These are phyloP conservation scores for Penicillium decumbens DNA, from an alignment of 2,329 filamentous ascomycete species.

Conservation along the genomic window DNA sequence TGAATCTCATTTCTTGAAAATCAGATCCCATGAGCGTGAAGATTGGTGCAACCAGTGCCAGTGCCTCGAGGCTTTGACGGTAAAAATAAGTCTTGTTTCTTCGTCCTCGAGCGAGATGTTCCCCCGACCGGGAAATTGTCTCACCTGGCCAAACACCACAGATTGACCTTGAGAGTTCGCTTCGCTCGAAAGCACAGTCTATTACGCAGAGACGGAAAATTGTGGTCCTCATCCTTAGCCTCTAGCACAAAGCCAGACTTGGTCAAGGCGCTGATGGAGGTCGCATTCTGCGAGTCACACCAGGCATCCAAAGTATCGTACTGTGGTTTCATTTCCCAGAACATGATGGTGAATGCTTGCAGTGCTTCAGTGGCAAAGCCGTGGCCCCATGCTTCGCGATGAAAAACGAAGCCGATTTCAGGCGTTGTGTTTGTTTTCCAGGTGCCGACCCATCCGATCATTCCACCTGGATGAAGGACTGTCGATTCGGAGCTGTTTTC, in stretches of 20 bases:
- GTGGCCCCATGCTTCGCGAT: conserved; percentile 14
- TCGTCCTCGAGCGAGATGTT: not conserved
- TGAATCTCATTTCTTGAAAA: not conserved
- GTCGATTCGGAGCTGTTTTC: not conserved
- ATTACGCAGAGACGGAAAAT: conserved; percentile 5
- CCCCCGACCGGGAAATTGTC: not conserved
- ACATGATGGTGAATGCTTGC: conserved; percentile 8
- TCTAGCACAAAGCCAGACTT: conserved; percentile 11
- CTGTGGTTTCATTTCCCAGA: conserved; percentile 4
- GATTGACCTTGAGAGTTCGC: not conserved
- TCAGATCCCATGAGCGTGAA: not conserved
- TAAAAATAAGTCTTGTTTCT: not conserved
- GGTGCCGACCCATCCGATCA: conserved; percentile 14
- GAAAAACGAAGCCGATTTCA: conserved; percentile 15
- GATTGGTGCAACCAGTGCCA: not conserved
- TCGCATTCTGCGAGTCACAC: conserved; percentile 8
- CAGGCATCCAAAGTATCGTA: conserved; percentile 3
- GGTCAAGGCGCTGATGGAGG: conserved; percentile 3
- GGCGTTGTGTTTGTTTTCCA: conserved; percentile 8
- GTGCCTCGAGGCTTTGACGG: not conserved
- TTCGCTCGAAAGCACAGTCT: conserved; percentile 4
- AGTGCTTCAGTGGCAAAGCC: conserved; percentile 17
- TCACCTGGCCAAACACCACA: not conserved
- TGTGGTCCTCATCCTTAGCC: conserved; percentile 3
- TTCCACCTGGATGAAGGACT: conserved; percentile 2